Percentiles rank a stretch among this genome's conserved stretches.
Evolutionary conservation across 306 rosid species (phyloP).

Genomic region (Glycine soja): DNA sequence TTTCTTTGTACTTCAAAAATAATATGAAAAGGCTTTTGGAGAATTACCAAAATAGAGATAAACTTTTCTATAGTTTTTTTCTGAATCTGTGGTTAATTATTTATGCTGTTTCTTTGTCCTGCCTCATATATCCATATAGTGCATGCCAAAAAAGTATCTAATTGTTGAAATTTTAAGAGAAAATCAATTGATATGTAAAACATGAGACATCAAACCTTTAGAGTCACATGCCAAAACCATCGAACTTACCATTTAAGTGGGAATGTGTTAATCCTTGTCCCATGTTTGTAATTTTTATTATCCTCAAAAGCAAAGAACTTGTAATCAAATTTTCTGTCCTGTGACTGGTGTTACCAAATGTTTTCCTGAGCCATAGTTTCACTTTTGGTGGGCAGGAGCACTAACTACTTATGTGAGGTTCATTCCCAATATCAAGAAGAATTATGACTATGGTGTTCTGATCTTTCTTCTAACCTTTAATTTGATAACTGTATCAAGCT

Average conservation of each 20-base stretch:
- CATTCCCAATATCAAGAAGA: slow-evolving; percentile 81
- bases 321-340: neutral
- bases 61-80: neutral
- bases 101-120: slow-evolving; percentile 14
- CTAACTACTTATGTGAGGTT: slow-evolving; percentile 85
- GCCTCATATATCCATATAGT: neutral
- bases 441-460: slow-evolving; percentile 83
- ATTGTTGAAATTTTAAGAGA: slow-evolving; percentile 21
- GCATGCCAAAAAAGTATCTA: neutral
- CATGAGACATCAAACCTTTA: neutral
- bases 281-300: neutral
- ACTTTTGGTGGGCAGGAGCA: slow-evolving; percentile 65
- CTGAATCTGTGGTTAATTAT: neutral
- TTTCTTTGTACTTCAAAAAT: neutral
- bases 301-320: neutral
- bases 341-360: neutral
- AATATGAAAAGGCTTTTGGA: neutral
- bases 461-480: slow-evolving; percentile 90
- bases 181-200: neutral
- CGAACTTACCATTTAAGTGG: neutral
- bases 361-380: neutral
- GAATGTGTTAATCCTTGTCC: neutral
- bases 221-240: neutral
- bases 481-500: slow-evolving; percentile 85
- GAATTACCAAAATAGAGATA: slow-evolving; percentile 19